phyloP scores from a whole-genome alignment of 2,329 filamentous ascomycete genomes.

The Neophaeococcomyces aloes region DNA sequence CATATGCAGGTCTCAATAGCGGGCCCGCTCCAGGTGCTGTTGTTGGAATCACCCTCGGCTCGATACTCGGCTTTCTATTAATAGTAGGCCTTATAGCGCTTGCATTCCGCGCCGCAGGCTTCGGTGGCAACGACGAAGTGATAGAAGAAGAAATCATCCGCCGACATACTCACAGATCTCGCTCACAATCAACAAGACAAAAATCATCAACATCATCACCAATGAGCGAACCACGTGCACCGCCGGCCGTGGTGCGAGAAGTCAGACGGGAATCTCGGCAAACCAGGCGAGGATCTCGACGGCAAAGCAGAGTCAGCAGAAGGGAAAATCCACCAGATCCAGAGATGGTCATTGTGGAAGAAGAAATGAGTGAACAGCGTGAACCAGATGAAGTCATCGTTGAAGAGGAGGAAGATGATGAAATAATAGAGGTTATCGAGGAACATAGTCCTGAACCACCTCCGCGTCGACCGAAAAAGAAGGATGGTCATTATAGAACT shows the following conservation, averaged over 20 bases:
- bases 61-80: conserved; percentile 43
- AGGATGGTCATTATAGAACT: conserved; percentile 20
- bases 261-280: not conserved
- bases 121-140: not conserved
- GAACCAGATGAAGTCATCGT: conserved; percentile 10
- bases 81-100: conserved; percentile 38
- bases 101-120: not conserved
- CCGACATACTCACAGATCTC: not conserved
- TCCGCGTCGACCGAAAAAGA: conserved; percentile 9
- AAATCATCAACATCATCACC: not conserved
- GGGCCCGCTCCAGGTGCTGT: conserved; percentile 41
- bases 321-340: too few relatives aligned
- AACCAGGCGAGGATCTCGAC: not conserved
- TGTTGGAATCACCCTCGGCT: conserved; percentile 38
- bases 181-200: conserved; percentile 2
- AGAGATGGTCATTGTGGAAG: conserved; percentile 3
- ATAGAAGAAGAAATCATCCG: conserved; percentile 2
- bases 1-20: conserved; percentile 45
- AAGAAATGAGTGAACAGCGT: conserved; percentile 1
- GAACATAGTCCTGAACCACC: conserved; percentile 20
- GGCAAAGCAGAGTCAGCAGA: not conserved
- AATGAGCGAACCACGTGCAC: conserved; percentile 1
- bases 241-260: not conserved
- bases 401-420: conserved; percentile 18
- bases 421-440: conserved; percentile 23